Conservation (phyloP, 768 basidiomycete genomes). For the Favolaschia claudopus region DNA sequence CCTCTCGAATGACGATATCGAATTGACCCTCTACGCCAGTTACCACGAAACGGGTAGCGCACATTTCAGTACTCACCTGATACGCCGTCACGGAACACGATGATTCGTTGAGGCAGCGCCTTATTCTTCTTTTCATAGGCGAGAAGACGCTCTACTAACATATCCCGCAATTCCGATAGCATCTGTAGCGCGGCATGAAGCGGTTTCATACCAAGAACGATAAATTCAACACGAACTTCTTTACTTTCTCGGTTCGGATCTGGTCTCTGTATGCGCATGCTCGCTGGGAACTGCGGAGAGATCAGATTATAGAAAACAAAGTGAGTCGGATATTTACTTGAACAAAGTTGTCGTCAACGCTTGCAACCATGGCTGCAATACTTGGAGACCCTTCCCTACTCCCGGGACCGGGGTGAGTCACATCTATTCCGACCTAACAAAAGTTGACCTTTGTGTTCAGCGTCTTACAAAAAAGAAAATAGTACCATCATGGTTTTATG, state of each 20-base stretch:
- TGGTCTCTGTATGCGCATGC: conserved; percentile 66
- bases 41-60: neutral
- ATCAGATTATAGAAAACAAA: neutral
- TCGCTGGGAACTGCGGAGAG: conserved; percentile 69
- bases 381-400: conserved; percentile 79
- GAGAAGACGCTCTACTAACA: conserved; percentile 76
- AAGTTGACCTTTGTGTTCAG: no score
- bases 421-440: conserved; percentile 89
- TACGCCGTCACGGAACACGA: conserved; percentile 84
- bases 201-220: neutral
- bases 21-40: conserved; percentile 73
- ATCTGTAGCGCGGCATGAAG: conserved; percentile 56
- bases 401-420: conserved; percentile 78
- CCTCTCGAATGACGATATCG: conserved; percentile 61
- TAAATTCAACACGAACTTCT: conserved; percentile 38
- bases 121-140: conserved; percentile 63
- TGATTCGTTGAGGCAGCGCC: conserved; percentile 68
- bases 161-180: conserved; percentile 67
- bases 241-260: conserved; percentile 32
- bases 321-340: conserved; percentile 31
- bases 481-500: conserved; percentile 81
- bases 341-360: conserved; percentile 69
- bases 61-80: conserved; percentile 59
- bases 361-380: conserved; percentile 85
- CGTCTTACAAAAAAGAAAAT: no score